Evolutionary conservation across 1,284 basidiomycete species (phyloP).

Genomic region (Moniliophthora roreri): DNA sequence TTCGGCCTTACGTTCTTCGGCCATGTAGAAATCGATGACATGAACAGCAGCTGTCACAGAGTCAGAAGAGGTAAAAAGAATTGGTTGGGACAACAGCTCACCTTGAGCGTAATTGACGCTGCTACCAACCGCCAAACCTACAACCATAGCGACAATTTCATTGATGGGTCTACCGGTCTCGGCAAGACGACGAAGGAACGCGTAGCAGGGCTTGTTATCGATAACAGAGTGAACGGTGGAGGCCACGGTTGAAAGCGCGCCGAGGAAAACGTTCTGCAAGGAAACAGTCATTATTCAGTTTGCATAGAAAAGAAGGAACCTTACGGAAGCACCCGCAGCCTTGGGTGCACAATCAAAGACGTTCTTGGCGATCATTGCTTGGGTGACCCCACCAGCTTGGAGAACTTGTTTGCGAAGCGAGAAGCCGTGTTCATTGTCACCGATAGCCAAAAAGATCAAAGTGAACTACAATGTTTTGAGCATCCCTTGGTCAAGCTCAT

Average conservation of each 20-base stretch:
- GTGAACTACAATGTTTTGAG: not conserved
- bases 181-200: constrained; percentile 43
- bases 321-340: constrained; percentile 26
- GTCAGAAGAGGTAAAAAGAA: not conserved
- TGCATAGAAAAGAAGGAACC: constrained; percentile 10
- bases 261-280: constrained; percentile 13
- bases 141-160: constrained; percentile 42
- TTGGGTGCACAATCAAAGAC: constrained; percentile 30
- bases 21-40: constrained; percentile 59
- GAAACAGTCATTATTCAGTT: not conserved
- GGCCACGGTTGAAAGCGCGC: constrained; percentile 20
- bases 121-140: constrained; percentile 47
- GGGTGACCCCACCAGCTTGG: constrained; percentile 32
- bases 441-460: constrained; percentile 34
- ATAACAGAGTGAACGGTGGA: constrained; percentile 28
- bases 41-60: constrained; percentile 34
- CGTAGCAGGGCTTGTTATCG: constrained; percentile 35
- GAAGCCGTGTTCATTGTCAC: constrained; percentile 33
- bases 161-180: constrained; percentile 39
- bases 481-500: not conserved
- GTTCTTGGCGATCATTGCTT: constrained; percentile 31
- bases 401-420: constrained; percentile 28
- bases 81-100: constrained; percentile 4
- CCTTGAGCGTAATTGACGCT: constrained; percentile 47
- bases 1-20: constrained; percentile 37